Conservation (phyloP, 768 basidiomycete species). For the Vishniacozyma victoriae region DNA sequence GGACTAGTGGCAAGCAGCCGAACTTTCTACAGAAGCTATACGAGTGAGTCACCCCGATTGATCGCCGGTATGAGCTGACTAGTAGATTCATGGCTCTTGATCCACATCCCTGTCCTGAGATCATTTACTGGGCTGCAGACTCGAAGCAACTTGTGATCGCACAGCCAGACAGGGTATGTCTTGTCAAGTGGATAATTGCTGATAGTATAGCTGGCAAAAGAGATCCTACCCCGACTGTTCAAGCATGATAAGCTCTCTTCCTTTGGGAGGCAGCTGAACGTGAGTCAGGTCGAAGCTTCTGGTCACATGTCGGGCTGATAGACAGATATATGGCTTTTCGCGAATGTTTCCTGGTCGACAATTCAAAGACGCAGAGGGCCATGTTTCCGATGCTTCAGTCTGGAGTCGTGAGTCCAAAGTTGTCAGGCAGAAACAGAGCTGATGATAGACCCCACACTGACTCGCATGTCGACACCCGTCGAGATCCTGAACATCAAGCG, state of each 20-base stretch:
- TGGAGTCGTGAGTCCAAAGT: constrained; percentile 38
- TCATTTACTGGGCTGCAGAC: constrained; percentile 46
- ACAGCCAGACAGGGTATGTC: constrained; percentile 32
- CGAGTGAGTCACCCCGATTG: constrained; percentile 26
- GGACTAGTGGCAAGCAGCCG: constrained; percentile 17
- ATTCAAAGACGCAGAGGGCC: constrained; percentile 42
- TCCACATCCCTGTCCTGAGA: constrained; percentile 36
- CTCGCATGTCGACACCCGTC: constrained; percentile 32
- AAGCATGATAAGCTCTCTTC: constrained; percentile 46
- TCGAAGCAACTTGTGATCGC: constrained; percentile 43
- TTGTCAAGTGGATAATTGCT: neutral
- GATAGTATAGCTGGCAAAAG: constrained; percentile 30
- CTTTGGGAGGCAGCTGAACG: constrained; percentile 45
- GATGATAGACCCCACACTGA: constrained; percentile 34
- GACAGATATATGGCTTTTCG: constrained; percentile 44
- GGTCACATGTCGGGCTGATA: neutral
- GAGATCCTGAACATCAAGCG: constrained; percentile 39
- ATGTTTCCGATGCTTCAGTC: constrained; percentile 42
- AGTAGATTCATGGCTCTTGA: constrained; percentile 38
- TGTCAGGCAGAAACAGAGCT: neutral
- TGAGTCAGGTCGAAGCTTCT: constrained; percentile 15
- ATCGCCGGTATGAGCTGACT: neutral
- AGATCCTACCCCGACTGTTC: constrained; percentile 41
- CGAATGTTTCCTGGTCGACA: constrained; percentile 42
- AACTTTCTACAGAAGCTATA: constrained; percentile 46